Evolutionary conservation across 495 filamentous ascomycete species (phyloP).

Genomic region (Aspergillus nidulans): DNA sequence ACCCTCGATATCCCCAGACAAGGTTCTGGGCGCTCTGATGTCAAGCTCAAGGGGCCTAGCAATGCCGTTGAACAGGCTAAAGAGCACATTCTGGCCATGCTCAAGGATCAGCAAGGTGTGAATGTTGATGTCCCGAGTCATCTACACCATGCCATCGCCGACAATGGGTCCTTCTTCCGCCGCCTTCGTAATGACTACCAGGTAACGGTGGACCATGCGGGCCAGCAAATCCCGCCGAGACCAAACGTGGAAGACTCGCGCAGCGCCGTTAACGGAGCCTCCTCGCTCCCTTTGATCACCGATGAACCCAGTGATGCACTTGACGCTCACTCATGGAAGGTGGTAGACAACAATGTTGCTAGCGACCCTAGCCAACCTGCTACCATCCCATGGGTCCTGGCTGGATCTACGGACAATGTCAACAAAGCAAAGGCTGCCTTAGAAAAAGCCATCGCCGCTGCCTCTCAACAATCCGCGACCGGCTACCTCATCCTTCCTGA

Average conservation of each 20-base stretch:
- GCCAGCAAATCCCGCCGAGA: conserved; percentile 67
- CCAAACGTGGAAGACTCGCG: conserved; percentile 42
- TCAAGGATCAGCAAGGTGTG: conserved; percentile 86
- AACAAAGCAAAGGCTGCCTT: conserved; percentile 71
- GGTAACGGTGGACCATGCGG: conserved; percentile 86
- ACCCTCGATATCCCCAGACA: conserved; percentile 84
- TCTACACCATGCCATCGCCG: conserved; percentile 77
- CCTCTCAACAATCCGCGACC: conserved; percentile 63
- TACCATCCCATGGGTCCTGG: conserved; percentile 89
- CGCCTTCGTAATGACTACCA: conserved; percentile 73
- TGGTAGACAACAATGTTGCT: conserved; percentile 53
- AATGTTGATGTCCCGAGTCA: conserved; percentile 74
- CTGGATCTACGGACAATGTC: conserved; percentile 69
- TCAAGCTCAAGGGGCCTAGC: conserved; percentile 80
- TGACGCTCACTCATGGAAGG: conserved; percentile 73
- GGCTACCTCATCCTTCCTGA: conserved; percentile 90
- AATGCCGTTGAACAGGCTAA: conserved; percentile 79
- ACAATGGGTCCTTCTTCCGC: conserved; percentile 91
- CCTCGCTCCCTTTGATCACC: conserved; percentile 78
- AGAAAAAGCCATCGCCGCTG: conserved; percentile 63
- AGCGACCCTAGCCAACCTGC: conserved; percentile 51
- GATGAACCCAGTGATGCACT: conserved; percentile 62
- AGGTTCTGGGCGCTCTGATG: conserved; percentile 59
- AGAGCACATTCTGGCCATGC: conserved; percentile 68
- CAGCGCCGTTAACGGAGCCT: conserved; percentile 41